Evolutionary conservation across 2,329 filamentous ascomycete species (phyloP), one percentile per base, ranked within the genome.

Genomic region (Apiospora aurea): DNA sequence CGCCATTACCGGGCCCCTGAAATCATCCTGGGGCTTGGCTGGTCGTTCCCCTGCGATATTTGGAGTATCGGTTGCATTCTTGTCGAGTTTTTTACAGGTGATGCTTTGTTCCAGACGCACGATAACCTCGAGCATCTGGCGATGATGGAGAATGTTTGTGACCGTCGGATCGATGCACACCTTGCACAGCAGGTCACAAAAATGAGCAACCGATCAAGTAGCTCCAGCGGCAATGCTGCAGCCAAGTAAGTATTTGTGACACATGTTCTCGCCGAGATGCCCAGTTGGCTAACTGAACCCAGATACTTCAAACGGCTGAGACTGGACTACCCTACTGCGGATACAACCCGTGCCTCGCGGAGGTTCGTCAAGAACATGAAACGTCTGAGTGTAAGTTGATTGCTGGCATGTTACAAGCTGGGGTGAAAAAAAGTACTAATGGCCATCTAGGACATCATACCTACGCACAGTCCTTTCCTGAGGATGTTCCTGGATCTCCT

Each of bases 361-460:
- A 85, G 90, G 76, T 93, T 92, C 77, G 91, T 93, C 16, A 91
- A 90, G 80, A 90, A 90, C n/a, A 93, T 93, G 91, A 93, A 92
- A 80, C 86, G 85, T 71, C 82, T 93, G 41, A 85, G 88, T 73
- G 91, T 93, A 83, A 75, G 88, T 82, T 64, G 29, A 41, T 21
- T 46, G 10, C 41, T 4, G 6, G 67, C n/a, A 14, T 24, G 18
- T 13, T n/a, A 8, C 10, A 13, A 13, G 18, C 10, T 41, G 8
- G 21, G 11, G 34, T 14, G 18, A 41, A 64, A 18, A 41, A 64
- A 18, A 41, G 38, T n/a, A 21, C 57, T 64, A 64, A 64, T 41
- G 57, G 10, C 10, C 4, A 5, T n/a, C 29, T 64, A 92, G 90
- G 90, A 92, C 73, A 92, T 92, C 70, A 91, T 92, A 53, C 90